Evolutionary conservation across 371 early-diverging fungal genomes (phyloP), one percentile per base, ranked within the genome.

Genomic region (Synchytrium microbalum): DNA sequence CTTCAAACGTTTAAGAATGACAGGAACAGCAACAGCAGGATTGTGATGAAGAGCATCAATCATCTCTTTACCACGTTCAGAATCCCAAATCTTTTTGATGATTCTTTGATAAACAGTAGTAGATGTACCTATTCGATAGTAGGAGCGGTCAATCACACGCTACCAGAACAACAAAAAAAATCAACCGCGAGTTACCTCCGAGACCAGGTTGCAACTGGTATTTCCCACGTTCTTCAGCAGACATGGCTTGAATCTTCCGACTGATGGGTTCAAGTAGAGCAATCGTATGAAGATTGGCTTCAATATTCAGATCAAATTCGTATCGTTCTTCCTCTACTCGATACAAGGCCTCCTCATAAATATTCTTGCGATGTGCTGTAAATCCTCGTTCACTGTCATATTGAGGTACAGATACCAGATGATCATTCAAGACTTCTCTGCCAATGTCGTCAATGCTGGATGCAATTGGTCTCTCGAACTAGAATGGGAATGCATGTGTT

Each of bases 251-350:
- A 31, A 96, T 86, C 64, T 83, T 73, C 68, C 77, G 75, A 5
- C 86, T 85, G 56, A 98, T 85, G 2, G 96, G 92, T 69, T 96
- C 94, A 60, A 99, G 77, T 26, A 92, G 76, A 10, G 86, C 84
- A 71, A 99, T 99, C 1, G 92, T 87, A 58, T 88, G 87, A 64
- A 92, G 70, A 59, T 96, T 92, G 52, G 98, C 89, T 72, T 97
- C 93, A 54, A 99, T 92, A 72, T 94, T 89, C 66, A 99, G 77
- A 72, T 99, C 99, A 77, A 95, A 91, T 68, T 99, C 99, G 69
- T 96, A 99, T 60, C 92, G 85, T 70, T 99, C 99, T 75, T 99
- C 99, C 76, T 99, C 99, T 75, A 92, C 88, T 54, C 91, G 85
- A 79, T 91, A 93, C 73, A 99, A 77, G 19, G 88, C 88, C 69